A percentile compares a stretch with the other conserved stretches of the same genome.
These are phyloP conservation scores for Barnettozyma populi DNA, from an alignment of 805 yeast species.

Conservation along the genomic window DNA sequence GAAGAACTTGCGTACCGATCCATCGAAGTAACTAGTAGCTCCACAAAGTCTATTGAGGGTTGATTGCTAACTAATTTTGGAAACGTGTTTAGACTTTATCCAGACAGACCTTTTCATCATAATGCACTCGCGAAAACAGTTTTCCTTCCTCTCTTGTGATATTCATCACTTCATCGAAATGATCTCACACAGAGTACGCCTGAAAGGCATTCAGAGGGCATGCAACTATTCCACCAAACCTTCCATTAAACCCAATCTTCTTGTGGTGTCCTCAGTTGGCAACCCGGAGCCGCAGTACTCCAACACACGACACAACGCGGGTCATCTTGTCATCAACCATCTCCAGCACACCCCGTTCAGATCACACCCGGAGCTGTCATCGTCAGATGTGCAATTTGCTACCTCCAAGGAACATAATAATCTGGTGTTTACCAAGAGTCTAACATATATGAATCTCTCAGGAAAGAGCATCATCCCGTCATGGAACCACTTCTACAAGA, in stretches of 20 bases:
- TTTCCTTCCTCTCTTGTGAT: too few relatives aligned
- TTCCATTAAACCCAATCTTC: conserved; percentile 16
- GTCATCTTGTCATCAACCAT: conserved; percentile 49
- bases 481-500: conserved; percentile 36
- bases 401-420: conserved; percentile 17
- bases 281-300: conserved; percentile 64
- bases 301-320: conserved; percentile 74
- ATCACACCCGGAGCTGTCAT: background rate
- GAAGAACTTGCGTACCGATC: conserved; percentile 12
- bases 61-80: background rate
- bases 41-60: background rate
- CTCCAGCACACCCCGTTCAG: conserved; percentile 14
- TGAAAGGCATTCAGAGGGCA: background rate
- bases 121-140: background rate
- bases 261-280: conserved; percentile 54
- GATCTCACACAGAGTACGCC: background rate
- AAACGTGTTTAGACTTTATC: too few relatives aligned
- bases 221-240: background rate
- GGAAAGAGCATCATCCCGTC: conserved; percentile 51
- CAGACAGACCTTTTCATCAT: too few relatives aligned
- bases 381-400: conserved; percentile 1
- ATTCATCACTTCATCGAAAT: background rate
- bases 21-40: background rate
- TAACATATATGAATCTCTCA: conserved; percentile 63
- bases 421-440: conserved; percentile 45